These are phyloP conservation scores for Aureobasidium melanogenum DNA, from an alignment of 2,329 filamentous ascomycete species.

Conservation along the genomic window DNA sequence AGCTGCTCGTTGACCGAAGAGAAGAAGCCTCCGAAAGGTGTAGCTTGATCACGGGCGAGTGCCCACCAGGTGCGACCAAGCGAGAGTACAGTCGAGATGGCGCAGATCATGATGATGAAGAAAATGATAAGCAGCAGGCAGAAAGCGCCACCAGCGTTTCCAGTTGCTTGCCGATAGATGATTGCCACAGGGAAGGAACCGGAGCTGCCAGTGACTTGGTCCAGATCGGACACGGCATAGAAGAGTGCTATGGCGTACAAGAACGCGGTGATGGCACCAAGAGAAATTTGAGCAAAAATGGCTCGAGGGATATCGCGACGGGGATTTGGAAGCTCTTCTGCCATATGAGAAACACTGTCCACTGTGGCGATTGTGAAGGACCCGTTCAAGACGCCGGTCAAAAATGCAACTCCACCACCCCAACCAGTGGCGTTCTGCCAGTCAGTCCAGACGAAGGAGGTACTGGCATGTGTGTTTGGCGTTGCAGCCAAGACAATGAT, in stretches of 20 bases:
- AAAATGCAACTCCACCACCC: constrained; percentile 31
- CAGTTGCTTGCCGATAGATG: constrained; percentile 42
- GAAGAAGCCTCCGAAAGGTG: constrained; percentile 47
- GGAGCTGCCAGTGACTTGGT: constrained; percentile 30
- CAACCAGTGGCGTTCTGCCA: constrained; percentile 46
- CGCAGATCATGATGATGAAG: constrained; percentile 41
- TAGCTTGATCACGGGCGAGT: constrained; percentile 51
- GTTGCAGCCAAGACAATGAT: constrained; percentile 38
- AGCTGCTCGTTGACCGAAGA: constrained; percentile 44
- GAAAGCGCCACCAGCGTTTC: constrained; percentile 42
- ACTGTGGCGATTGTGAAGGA: constrained; percentile 30
- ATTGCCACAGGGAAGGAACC: constrained; percentile 39
- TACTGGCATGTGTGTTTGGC: constrained; percentile 44
- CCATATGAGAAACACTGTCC: constrained; percentile 28
- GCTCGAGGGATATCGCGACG: constrained; percentile 41
- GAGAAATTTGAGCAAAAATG: constrained; percentile 39
- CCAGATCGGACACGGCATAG: constrained; percentile 41
- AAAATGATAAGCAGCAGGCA: constrained; percentile 51
- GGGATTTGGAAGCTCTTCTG: constrained; percentile 28
- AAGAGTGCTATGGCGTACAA: constrained; percentile 43
- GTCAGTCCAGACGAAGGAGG: constrained; percentile 45
- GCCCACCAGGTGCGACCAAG: constrained; percentile 40
- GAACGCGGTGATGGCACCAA: constrained; percentile 39
- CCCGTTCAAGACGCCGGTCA: constrained; percentile 30
- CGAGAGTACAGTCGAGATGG: constrained; percentile 45